These are phyloP conservation scores for Apiospora pterosperma DNA, from an alignment of 2,329 filamentous ascomycete species.

Conservation along the genomic window DNA sequence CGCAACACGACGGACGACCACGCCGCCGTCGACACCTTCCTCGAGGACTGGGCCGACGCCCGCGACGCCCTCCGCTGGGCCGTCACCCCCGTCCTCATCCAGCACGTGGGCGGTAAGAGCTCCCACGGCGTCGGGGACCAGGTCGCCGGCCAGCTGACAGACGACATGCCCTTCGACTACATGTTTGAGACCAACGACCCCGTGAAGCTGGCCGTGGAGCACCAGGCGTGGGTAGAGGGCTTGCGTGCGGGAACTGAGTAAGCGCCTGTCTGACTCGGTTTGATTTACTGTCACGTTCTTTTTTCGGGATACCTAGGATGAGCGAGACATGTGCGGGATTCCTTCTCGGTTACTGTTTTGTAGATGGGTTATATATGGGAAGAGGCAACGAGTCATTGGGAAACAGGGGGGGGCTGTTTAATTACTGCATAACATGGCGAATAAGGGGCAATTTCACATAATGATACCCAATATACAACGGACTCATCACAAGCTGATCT, in stretches of 20 bases:
- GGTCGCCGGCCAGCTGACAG: conserved; percentile 11
- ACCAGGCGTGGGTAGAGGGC: conserved; percentile 3
- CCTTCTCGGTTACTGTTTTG: background rate
- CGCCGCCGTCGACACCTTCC: conserved; percentile 21
- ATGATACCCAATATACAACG: background rate
- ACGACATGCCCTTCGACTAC: conserved; percentile 16
- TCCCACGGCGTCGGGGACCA: conserved; percentile 17
- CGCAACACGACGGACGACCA: conserved; percentile 10
- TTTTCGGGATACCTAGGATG: background rate
- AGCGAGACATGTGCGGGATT: background rate
- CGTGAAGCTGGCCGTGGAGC: conserved; percentile 17
- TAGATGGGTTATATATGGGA: background rate
- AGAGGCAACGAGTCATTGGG: background rate
- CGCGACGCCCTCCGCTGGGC: conserved; percentile 19
- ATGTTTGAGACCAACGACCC: conserved; percentile 21
- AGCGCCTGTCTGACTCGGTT: background rate
- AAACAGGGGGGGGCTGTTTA: background rate
- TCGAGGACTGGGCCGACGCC: conserved; percentile 20
- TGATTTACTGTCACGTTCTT: background rate
- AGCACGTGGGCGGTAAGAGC: conserved; percentile 24
- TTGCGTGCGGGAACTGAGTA: background rate
- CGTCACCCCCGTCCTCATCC: conserved; percentile 24
- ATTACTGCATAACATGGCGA: background rate
- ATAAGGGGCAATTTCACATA: background rate
- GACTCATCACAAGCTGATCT: too few species aligned